Evolutionary conservation across 1,284 basidiomycete species (phyloP).

Genomic region (Boletus sp.): DNA sequence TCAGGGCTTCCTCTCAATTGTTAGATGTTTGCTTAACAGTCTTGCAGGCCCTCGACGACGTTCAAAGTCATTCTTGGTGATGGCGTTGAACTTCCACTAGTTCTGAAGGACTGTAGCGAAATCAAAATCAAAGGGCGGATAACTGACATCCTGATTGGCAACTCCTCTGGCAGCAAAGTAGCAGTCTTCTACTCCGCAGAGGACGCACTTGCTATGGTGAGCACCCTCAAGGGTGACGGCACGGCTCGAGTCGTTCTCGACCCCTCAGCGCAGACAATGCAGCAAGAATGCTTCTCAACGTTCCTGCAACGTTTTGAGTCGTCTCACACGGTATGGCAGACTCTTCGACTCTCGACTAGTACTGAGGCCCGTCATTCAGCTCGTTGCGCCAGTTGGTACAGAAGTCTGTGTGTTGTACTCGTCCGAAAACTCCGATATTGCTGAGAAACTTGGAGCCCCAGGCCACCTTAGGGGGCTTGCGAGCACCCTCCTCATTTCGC

Average conservation of each 20-base stretch:
- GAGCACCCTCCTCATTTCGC: slow-evolving; percentile 35
- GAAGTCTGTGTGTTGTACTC: slow-evolving; percentile 53
- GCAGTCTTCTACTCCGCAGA: slow-evolving; percentile 52
- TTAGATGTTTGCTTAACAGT: slow-evolving; percentile 7
- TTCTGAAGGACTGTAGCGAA: slow-evolving; percentile 38
- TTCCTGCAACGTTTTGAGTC: slow-evolving; percentile 44
- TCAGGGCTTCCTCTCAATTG: slow-evolving; percentile 13
- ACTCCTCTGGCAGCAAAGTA: slow-evolving; percentile 39
- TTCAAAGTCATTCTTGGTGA: slow-evolving; percentile 33
- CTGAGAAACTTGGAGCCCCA: slow-evolving; percentile 41
- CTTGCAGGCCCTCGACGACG: slow-evolving; percentile 19
- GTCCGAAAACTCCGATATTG: slow-evolving; percentile 40
- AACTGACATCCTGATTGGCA: slow-evolving; percentile 36
- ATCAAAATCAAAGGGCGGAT: slow-evolving; percentile 28
- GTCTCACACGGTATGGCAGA: slow-evolving; percentile 47
- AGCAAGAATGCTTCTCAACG: slow-evolving; percentile 41
- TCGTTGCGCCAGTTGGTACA: slow-evolving; percentile 45
- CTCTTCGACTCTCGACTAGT: slow-evolving; percentile 6
- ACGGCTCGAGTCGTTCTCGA: slow-evolving; percentile 43
- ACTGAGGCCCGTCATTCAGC: slow-evolving; percentile 37
- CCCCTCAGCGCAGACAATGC: slow-evolving; percentile 35
- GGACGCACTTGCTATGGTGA: slow-evolving; percentile 43
- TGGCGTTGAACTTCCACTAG: slow-evolving; percentile 32
- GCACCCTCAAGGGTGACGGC: slow-evolving; percentile 48
- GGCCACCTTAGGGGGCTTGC: slow-evolving; percentile 31